Percentiles rank a stretch among this genome's conserved stretches.
Conservation (phyloP, 2,329 filamentous ascomycete genomes). For the Colletotrichum brevisporum region DNA sequence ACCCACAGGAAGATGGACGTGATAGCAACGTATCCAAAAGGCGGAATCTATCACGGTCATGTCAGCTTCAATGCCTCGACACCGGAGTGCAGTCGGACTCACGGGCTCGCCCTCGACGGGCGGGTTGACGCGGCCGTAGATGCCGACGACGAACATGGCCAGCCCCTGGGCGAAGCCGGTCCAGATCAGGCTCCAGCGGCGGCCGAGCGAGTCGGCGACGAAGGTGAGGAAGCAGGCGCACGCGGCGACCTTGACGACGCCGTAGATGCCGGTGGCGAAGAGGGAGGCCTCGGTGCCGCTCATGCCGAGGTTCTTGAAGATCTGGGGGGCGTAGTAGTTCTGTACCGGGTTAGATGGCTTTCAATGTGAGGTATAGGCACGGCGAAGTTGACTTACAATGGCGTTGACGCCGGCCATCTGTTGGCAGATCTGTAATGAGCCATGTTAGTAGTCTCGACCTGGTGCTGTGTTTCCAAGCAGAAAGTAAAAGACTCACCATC, state of each 20-base stretch:
- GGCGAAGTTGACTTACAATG: slow-evolving; percentile 53
- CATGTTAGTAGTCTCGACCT: not conserved
- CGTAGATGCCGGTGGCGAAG: slow-evolving; percentile 82
- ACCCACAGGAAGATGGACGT: slow-evolving; percentile 79
- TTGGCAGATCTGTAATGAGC: slow-evolving; percentile 66
- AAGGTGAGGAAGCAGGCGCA: slow-evolving; percentile 77
- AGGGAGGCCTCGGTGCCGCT: slow-evolving; percentile 68
- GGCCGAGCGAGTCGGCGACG: slow-evolving; percentile 77
- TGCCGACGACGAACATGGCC: slow-evolving; percentile 79
- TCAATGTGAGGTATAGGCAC: slow-evolving; percentile 42
- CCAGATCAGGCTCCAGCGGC: slow-evolving; percentile 72
- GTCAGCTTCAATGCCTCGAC: not conserved
- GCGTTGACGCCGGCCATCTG: slow-evolving; percentile 77
- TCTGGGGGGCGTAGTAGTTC: slow-evolving; percentile 79
- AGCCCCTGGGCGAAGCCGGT: slow-evolving; percentile 73
- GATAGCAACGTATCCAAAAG: slow-evolving; percentile 78
- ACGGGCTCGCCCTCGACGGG: slow-evolving; percentile 66
- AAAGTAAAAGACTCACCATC: slow-evolving; percentile 59
- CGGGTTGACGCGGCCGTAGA: slow-evolving; percentile 75
- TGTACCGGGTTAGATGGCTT: slow-evolving; percentile 28
- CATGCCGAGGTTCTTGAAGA: slow-evolving; percentile 77
- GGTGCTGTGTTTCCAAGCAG: not conserved
- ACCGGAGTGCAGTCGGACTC: slow-evolving; percentile 21
- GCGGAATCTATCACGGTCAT: slow-evolving; percentile 62
- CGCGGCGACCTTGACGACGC: slow-evolving; percentile 77